phyloP scores from a whole-genome alignment of 371 early-diverging fungal species.

The Lichtheimia ornata region DNA sequence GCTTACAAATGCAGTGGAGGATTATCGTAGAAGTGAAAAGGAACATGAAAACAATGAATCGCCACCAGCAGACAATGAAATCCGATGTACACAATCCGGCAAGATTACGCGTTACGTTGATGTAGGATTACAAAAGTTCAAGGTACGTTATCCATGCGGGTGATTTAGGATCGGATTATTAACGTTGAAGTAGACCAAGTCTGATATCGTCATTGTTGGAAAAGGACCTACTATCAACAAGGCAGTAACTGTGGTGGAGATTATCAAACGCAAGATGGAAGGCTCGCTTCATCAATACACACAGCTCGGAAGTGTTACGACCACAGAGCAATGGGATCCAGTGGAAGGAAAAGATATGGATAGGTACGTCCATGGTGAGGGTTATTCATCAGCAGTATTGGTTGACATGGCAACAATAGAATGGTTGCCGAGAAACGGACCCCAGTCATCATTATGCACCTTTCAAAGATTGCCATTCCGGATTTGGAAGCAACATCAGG shows the following conservation, averaged over 20 bases:
- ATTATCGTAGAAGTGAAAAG: slow-evolving; percentile 35
- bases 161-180: background rate
- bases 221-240: slow-evolving; percentile 61
- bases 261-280: slow-evolving; percentile 61
- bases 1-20: slow-evolving; percentile 31
- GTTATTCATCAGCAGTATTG: background rate
- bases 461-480: slow-evolving; percentile 33
- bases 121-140: slow-evolving; percentile 29
- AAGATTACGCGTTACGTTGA: slow-evolving; percentile 40
- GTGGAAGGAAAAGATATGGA: slow-evolving; percentile 37
- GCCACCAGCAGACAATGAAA: slow-evolving; percentile 45
- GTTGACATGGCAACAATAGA: slow-evolving; percentile 13
- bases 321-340: slow-evolving; percentile 60
- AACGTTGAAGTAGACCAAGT: slow-evolving; percentile 14
- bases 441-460: slow-evolving; percentile 44
- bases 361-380: slow-evolving; percentile 17
- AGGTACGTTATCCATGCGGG: slow-evolving; percentile 20
- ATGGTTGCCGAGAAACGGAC: slow-evolving; percentile 37
- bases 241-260: slow-evolving; percentile 68
- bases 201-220: slow-evolving; percentile 34
- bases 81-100: slow-evolving; percentile 36
- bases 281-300: slow-evolving; percentile 64
- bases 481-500: slow-evolving; percentile 39
- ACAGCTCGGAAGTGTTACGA: slow-evolving; percentile 55
- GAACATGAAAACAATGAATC: slow-evolving; percentile 15